These are phyloP conservation scores for Talaromyces rugulosus DNA, from an alignment of 2,329 filamentous ascomycete species.

Conservation along the genomic window DNA sequence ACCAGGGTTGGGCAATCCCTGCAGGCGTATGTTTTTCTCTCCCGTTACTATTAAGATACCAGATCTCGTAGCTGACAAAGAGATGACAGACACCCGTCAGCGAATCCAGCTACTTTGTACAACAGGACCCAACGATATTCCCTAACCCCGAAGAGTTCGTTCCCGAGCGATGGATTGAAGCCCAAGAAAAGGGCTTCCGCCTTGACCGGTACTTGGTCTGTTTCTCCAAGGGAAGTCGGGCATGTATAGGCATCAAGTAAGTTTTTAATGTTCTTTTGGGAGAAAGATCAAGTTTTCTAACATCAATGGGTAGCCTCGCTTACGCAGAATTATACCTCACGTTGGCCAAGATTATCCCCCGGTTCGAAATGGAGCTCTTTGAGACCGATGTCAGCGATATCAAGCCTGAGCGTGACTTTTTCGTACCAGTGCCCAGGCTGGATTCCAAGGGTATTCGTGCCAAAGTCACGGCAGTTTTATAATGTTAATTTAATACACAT, in stretches of 20 bases:
- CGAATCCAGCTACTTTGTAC: constrained; percentile 34
- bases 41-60: neutral
- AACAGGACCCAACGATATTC: constrained; percentile 33
- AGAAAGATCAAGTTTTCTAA: neutral
- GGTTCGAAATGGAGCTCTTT: constrained; percentile 28
- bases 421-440: neutral
- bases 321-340: constrained; percentile 31
- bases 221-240: constrained; percentile 39
- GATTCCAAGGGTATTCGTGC: constrained; percentile 8
- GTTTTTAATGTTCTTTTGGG: neutral
- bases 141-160: constrained; percentile 30
- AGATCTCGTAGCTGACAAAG: neutral
- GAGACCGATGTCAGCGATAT: constrained; percentile 30
- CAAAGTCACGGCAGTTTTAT: neutral
- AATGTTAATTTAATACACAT: neutral
- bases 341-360: constrained; percentile 25
- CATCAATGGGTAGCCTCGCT: constrained; percentile 23
- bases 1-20: constrained; percentile 29
- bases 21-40: constrained; percentile 14
- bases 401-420: constrained; percentile 8
- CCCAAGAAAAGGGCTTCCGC: constrained; percentile 26
- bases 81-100: constrained; percentile 28
- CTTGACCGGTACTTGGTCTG: constrained; percentile 34
- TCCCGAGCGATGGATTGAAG: constrained; percentile 35
- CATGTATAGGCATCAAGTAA: constrained; percentile 47